phyloP scores from a whole-genome alignment of 768 basidiomycete species.

The Lactarius sanguifluus region DNA sequence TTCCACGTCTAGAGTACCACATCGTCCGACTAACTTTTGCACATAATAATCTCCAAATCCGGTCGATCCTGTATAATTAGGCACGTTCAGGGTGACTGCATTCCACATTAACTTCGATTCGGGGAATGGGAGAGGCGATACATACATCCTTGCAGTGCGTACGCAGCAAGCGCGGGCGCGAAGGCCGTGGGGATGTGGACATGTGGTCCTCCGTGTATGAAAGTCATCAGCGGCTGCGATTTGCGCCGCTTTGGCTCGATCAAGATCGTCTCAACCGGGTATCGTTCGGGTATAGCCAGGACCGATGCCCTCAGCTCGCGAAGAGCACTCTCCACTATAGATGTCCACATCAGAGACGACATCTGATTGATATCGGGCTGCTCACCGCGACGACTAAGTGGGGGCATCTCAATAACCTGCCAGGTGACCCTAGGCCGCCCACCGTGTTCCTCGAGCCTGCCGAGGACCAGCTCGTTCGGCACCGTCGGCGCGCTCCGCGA shows the following conservation, averaged over 20 bases:
- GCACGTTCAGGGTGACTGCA: constrained; percentile 32
- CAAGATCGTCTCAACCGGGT: constrained; percentile 28
- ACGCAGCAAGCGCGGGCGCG: constrained; percentile 23
- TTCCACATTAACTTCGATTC: not conserved
- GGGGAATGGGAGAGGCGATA: not conserved
- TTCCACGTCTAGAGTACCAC: constrained; percentile 38
- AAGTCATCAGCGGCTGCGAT: constrained; percentile 25
- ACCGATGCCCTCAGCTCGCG: constrained; percentile 18
- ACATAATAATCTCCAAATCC: constrained; percentile 38
- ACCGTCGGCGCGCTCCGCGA: constrained; percentile 27
- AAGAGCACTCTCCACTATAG: constrained; percentile 22
- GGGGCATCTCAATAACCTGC: constrained; percentile 26
- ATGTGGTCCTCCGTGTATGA: constrained; percentile 39
- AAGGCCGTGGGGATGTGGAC: constrained; percentile 30
- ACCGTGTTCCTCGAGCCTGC: constrained; percentile 22
- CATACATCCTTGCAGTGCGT: constrained; percentile 33
- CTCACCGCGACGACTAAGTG: constrained; percentile 21
- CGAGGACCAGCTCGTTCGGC: constrained; percentile 31
- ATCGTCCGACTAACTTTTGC: constrained; percentile 34
- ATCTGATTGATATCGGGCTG: not conserved
- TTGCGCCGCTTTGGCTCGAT: constrained; percentile 21
- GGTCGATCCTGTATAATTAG: constrained; percentile 39
- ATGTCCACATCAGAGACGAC: not conserved
- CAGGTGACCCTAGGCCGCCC: constrained; percentile 20
- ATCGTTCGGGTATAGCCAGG: constrained; percentile 24